Percentiles rank a stretch among this genome's conserved stretches.
Conservation (phyloP, 176 grass and related monocot genomes). For the Raddia distichophylla region DNA sequence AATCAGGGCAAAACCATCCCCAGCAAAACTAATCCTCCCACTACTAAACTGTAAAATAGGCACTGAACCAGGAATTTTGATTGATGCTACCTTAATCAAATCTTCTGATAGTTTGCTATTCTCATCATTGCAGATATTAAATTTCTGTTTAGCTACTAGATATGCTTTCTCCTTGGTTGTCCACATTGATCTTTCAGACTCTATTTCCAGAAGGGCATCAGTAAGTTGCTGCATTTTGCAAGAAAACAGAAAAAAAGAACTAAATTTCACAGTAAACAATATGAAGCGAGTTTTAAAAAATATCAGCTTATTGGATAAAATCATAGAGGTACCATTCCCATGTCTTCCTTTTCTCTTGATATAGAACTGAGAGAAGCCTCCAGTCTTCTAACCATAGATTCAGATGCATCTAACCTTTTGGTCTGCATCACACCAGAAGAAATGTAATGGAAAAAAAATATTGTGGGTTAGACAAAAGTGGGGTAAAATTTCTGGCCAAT, state of each 20-base stretch:
- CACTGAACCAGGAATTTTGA: background rate
- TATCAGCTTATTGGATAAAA: slow-evolving; percentile 19
- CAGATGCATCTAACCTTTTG: slow-evolving; percentile 54
- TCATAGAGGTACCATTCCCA: slow-evolving; percentile 60
- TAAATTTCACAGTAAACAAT: slow-evolving; percentile 37
- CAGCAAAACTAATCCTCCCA: background rate
- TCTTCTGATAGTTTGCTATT: slow-evolving; percentile 69
- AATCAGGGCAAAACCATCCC: slow-evolving; percentile 1
- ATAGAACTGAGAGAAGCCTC: slow-evolving; percentile 61
- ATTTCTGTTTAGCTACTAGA: slow-evolving; percentile 50
- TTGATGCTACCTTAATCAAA: slow-evolving; percentile 68
- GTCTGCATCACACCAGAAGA: slow-evolving; percentile 46
- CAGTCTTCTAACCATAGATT: slow-evolving; percentile 52
- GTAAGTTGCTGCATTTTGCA: slow-evolving; percentile 84
- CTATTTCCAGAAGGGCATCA: slow-evolving; percentile 79
- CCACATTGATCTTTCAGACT: slow-evolving; percentile 77
- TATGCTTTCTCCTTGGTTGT: slow-evolving; percentile 63
- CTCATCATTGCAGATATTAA: slow-evolving; percentile 55
- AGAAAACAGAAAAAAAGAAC: slow-evolving; percentile 32
- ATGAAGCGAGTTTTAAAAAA: slow-evolving; percentile 20
- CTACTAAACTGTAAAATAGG: background rate
- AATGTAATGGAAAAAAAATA: slow-evolving; percentile 13
- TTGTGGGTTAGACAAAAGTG: slow-evolving; percentile 4
- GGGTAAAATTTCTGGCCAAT: background rate
- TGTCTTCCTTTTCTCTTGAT: slow-evolving; percentile 84